phyloP scores from a whole-genome alignment of 139 green algal species.

The Picochlorum sp. region DNA sequence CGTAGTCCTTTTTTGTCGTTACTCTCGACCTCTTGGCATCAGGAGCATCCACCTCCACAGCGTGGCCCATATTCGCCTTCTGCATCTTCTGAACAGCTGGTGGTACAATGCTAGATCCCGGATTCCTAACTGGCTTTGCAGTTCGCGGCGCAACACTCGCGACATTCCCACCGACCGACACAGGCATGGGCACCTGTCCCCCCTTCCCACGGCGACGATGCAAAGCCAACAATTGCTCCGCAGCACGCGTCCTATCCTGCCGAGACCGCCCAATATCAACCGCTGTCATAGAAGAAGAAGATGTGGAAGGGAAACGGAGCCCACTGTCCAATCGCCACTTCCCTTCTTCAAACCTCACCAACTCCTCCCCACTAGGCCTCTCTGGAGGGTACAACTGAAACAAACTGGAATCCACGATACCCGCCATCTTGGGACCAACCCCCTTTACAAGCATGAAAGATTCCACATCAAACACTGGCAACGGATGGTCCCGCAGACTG shows the following conservation, averaged over 20 bases:
- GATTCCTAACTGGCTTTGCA: no score
- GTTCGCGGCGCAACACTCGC: no score
- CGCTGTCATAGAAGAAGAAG: not conserved
- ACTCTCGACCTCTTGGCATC: not conserved
- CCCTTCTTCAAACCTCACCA: not conserved
- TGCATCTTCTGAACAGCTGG: no score
- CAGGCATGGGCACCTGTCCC: no score
- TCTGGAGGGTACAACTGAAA: conserved; percentile 22
- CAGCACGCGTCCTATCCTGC: not conserved
- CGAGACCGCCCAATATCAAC: not conserved
- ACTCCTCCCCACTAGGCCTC: conserved; percentile 15
- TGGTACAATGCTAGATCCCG: no score
- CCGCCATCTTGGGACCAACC: conserved; percentile 14
- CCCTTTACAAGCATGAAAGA: conserved; percentile 8
- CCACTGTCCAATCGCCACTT: not conserved
- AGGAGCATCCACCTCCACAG: not conserved
- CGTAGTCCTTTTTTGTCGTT: conserved; percentile 33
- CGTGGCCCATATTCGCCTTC: no score
- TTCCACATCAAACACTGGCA: conserved; percentile 14
- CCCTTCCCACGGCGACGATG: no score
- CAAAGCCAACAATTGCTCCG: not conserved
- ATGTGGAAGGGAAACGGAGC: not conserved
- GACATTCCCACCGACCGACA: no score
- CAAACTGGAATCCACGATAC: conserved; percentile 14
- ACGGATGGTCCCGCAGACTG: conserved; percentile 7